These are phyloP conservation scores for Astrephomene gubernaculifera DNA, from an alignment of 139 green algal genomes.

Conservation along the genomic window DNA sequence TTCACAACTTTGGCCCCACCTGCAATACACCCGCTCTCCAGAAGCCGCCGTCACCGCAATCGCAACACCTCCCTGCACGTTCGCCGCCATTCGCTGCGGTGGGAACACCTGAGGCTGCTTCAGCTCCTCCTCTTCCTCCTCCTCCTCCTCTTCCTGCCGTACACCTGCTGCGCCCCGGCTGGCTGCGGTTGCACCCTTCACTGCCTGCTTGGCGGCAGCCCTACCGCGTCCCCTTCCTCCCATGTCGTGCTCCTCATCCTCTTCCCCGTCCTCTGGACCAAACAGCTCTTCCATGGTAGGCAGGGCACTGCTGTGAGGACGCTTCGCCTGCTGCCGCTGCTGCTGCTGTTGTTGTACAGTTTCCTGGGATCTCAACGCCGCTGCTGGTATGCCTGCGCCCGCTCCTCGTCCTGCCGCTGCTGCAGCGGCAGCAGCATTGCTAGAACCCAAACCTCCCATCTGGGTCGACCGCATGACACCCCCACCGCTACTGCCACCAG, in stretches of 20 bases:
- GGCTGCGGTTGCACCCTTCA: neutral
- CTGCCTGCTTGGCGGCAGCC: neutral
- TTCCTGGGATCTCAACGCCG: neutral
- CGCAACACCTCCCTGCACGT: neutral
- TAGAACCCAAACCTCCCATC: neutral
- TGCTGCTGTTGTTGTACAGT: neutral
- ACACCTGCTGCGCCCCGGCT: neutral
- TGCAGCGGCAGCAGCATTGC: neutral
- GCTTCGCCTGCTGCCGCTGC: neutral
- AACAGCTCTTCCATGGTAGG: slow-evolving; percentile 38
- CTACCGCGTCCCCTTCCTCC: neutral
- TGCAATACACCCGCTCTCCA: slow-evolving; percentile 43
- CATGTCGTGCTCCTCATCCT: neutral
- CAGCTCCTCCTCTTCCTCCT: neutral
- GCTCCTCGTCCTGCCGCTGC: too few relatives aligned
- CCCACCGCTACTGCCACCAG: too few relatives aligned
- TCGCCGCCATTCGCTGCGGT: slow-evolving; percentile 11
- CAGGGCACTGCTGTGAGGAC: neutral
- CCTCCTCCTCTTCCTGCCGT: neutral
- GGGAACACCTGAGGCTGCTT: neutral
- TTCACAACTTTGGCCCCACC: too few relatives aligned
- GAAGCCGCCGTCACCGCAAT: slow-evolving; percentile 18
- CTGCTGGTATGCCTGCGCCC: too few relatives aligned
- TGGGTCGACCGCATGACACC: neutral
- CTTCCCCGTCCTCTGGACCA: neutral